Base-by-base conservation (phyloP, 805 yeast species). In the Lachancea nothofagi region DNA sequence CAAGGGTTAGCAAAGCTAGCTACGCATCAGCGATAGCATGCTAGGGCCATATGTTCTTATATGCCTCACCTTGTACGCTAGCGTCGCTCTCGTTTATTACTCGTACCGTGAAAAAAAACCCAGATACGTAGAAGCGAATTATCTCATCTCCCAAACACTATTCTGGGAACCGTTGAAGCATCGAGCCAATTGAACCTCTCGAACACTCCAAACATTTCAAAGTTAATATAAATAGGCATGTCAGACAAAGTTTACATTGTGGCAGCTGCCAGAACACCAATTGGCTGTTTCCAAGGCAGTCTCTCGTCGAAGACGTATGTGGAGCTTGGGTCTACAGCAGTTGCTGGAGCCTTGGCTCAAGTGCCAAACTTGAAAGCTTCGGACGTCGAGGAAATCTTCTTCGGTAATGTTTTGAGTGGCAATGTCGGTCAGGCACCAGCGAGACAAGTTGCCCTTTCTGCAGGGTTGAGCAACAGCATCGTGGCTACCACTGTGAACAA, bases 381-480 rank as follows among this genome's bases (percentile, higher is more conserved):
- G 8, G 79, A 74, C 48, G 93, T 85, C 41, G 95, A 89, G 49
- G 97, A 90, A 66, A 79, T 90, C 59, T 74, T 83, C 57, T 88
- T 88, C 62, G 98, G 98, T 57, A 84, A 87, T 57, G 98, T 88
- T 36, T 66, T 87, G 57, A 85, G 84, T 57, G 97, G 97, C 48
- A 86, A 86, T 56, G 80, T 85, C 45, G 97, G 98, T 47, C 98
- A 90, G 69, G 88, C 90, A 43, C 97, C 98, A 31, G 98, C 98
- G 25, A 82, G 97, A 68, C 98, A 90, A 69, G 97, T 90, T 42
- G 96, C 96, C 12, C 58, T 90, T 50, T 82, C 80, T 57, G 83
- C 97, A 14, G 97, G 97, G 12, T 73, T 93, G 38, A 78, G 86
- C 36, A 78, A 82, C 49, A 70, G 77, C 45, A 79, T 86, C 40